Conservation (phyloP, 495 filamentous ascomycete species). For the Podospora australis region DNA sequence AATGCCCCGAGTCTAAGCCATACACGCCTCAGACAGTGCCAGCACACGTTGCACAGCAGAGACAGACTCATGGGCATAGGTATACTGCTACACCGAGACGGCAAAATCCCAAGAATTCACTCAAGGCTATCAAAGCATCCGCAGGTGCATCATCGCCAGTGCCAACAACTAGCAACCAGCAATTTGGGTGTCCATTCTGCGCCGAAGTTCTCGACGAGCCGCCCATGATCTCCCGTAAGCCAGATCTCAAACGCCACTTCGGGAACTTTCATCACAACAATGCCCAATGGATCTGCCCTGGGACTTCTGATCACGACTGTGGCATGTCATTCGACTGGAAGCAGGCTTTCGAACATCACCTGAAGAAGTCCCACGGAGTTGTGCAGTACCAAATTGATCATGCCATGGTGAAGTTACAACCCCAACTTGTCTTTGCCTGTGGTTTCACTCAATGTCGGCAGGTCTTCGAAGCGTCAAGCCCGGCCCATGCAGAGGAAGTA, state of each 20-base stretch:
- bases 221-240: constrained; percentile 14
- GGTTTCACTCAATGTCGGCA: constrained; percentile 22
- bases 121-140: not conserved
- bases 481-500: constrained; percentile 10
- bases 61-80: not conserved
- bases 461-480: constrained; percentile 17
- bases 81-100: not conserved
- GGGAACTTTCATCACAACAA: constrained; percentile 20
- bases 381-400: constrained; percentile 1
- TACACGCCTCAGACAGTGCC: too few species aligned
- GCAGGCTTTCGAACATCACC: constrained; percentile 17
- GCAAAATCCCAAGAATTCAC: not conserved
- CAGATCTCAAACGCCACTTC: constrained; percentile 24
- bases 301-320: constrained; percentile 17
- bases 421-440: constrained; percentile 24
- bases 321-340: constrained; percentile 20
- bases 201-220: constrained; percentile 14
- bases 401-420: constrained; percentile 12
- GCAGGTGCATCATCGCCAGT: constrained; percentile 3
- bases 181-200: constrained; percentile 24
- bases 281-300: constrained; percentile 18
- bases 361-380: constrained; percentile 17
- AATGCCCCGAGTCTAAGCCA: too few species aligned
- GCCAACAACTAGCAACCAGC: constrained; percentile 9
- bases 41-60: not conserved